Percentiles rank a stretch among this genome's conserved stretches.
These are phyloP conservation scores for Dactylellina parvicollis DNA, from an alignment of 2,329 filamentous ascomycete species.

Conservation along the genomic window DNA sequence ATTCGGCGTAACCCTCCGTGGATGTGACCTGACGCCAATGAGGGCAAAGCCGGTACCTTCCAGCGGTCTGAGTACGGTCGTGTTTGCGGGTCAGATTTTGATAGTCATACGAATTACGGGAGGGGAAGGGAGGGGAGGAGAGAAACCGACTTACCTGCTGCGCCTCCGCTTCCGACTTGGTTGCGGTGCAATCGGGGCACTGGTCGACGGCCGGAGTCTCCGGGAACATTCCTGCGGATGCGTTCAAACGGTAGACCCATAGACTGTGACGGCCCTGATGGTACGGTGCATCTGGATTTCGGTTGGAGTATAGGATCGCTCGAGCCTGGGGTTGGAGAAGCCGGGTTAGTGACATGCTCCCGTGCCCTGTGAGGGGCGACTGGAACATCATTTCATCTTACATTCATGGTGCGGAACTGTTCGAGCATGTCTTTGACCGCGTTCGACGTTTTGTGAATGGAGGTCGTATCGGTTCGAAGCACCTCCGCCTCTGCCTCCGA, in stretches of 20 bases:
- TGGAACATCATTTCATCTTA: too few species aligned
- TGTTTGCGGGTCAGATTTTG: too few species aligned
- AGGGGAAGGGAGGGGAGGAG: not conserved
- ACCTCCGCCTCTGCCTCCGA: not conserved
- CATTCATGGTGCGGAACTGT: not conserved
- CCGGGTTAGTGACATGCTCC: not conserved
- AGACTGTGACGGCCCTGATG: conserved; percentile 15
- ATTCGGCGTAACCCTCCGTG: conserved; percentile 3
- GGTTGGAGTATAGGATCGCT: not conserved
- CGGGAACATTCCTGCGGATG: conserved; percentile 32
- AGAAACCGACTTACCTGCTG: not conserved
- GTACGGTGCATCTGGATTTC: not conserved
- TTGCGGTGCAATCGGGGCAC: conserved; percentile 14
- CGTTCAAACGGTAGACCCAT: conserved; percentile 20
- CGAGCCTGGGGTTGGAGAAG: not conserved
- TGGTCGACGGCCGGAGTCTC: not conserved
- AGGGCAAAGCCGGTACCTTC: conserved; percentile 40
- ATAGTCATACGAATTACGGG: too few species aligned
- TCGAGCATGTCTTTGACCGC: not conserved
- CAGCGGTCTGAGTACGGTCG: not conserved
- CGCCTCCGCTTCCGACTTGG: not conserved
- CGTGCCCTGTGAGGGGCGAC: too few species aligned
- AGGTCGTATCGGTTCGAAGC: not conserved
- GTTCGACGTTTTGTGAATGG: not conserved
- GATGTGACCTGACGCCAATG: conserved; percentile 20